These are phyloP conservation scores for Neostapfia colusana DNA, from an alignment of 176 grass and related monocot genomes.

Conservation along the genomic window DNA sequence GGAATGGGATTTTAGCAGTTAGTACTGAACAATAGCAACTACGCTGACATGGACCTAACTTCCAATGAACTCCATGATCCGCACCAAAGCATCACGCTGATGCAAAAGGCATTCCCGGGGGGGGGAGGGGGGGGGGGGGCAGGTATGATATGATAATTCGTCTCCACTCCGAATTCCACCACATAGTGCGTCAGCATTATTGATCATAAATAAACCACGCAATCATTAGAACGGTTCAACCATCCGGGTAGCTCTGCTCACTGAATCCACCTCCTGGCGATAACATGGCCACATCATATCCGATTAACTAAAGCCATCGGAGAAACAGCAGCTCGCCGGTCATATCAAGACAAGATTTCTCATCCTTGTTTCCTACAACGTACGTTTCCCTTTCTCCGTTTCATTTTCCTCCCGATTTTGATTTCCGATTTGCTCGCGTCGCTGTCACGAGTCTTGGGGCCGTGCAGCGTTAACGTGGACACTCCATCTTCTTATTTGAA, in stretches of 20 bases:
- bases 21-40: not conserved
- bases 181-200: conserved; percentile 34
- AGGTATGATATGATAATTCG: not conserved
- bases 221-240: conserved; percentile 37
- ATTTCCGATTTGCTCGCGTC: conserved; percentile 26
- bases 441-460: conserved; percentile 22
- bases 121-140: not conserved
- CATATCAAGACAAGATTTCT: conserved; percentile 18
- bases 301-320: conserved; percentile 21
- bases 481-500: conserved; percentile 40
- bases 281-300: conserved; percentile 39
- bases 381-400: not conserved
- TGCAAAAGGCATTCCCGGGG: not conserved
- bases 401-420: not conserved
- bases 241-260: conserved; percentile 43
- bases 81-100: not conserved
- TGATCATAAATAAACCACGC: not conserved
- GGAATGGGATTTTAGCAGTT: not conserved
- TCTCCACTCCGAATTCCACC: not conserved
- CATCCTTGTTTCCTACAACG: conserved; percentile 37
- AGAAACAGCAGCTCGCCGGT: conserved; percentile 29
- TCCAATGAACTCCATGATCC: not conserved
- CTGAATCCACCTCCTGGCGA: conserved; percentile 39
- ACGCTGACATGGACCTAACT: conserved; percentile 10
- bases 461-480: conserved; percentile 30